Percentiles rank a stretch among this genome's conserved stretches.
Conservation (phyloP, 306 rosid species). For the Potentilla sterilis region DNA sequence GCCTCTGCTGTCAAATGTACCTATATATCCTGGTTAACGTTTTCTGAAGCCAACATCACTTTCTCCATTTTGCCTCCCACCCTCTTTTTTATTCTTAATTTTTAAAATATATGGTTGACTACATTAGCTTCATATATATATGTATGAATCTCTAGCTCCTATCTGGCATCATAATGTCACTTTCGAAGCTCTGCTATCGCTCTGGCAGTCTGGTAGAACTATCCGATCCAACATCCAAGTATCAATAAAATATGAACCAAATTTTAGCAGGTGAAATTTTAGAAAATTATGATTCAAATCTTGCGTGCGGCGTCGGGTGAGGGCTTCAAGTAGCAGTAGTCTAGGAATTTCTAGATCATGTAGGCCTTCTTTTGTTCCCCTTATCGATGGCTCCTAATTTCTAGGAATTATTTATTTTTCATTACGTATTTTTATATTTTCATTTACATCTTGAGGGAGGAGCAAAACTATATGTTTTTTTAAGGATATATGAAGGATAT, state of each 20-base stretch:
- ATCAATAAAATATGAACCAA: background rate
- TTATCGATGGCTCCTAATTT: no score
- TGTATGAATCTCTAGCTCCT: background rate
- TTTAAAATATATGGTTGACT: background rate
- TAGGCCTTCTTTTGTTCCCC: no score
- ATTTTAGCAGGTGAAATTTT: background rate
- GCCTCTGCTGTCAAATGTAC: background rate
- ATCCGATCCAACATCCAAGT: background rate
- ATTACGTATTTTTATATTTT: no score
- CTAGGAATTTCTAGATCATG: no score
- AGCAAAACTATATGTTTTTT: no score
- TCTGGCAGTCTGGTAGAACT: background rate
- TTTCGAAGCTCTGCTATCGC: background rate
- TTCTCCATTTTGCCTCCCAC: background rate
- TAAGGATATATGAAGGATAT: no score
- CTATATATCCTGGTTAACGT: background rate
- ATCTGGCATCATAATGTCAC: background rate
- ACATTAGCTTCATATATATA: background rate
- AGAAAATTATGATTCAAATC: no score
- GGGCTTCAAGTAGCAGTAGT: no score
- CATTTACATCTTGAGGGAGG: no score
- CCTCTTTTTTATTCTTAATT: background rate
- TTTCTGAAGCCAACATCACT: background rate
- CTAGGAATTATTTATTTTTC: no score
- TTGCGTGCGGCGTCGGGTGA: no score